Base-by-base conservation (phyloP, 2,329 filamentous ascomycete genomes). In the Hypoxylon rubiginosum region DNA sequence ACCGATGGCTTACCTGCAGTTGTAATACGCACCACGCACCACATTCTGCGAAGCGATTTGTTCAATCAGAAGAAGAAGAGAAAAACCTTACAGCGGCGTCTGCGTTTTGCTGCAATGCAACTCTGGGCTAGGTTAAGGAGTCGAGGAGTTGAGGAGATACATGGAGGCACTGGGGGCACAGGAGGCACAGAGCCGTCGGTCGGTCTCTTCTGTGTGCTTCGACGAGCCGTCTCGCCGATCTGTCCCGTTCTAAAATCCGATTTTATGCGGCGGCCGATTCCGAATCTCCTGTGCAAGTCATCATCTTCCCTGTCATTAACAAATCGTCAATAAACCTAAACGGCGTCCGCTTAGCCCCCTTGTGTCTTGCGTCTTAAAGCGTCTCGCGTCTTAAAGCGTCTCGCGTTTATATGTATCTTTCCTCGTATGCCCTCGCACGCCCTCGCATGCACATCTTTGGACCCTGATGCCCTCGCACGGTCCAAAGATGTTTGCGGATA, bases 241-340 rank as follows among this genome's bases (percentile, higher is more conserved):
- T 49, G 15, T n/a, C 54, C 28, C 39, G 39, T 6, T 62, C 39
- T 59, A 51, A 53, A 58, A 53, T 57, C 56, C 58, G 30, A 5
- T 34, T 46, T 53, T 48, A 41, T 45, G 41, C 55, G 62, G 62
- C 56, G 62, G 63, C 45, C 52, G 60, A 64, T 69, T 61, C 63
- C 60, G 63, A 69, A 58, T 69, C 60, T 61, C 41, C 58, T 64
- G 58, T 43, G 66, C 66, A 64, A 64, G 63, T 67, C 67, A 67
- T 64, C 58, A 36, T 62, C 52, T 69, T 64, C 66, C 63, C 60
- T 64, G 56, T 52, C 63, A 30, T 56, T 59, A 53, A 34, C 8
- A 50, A 21, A 17, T 39, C 36, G 51, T 28, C 55, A 28, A 48
- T 59, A 53, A 49, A 57, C 32, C 7, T 34, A 34, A 36, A 8